phyloP scores from a whole-genome alignment of 1,284 basidiomycete genomes.

The Fomes fomentarius region DNA sequence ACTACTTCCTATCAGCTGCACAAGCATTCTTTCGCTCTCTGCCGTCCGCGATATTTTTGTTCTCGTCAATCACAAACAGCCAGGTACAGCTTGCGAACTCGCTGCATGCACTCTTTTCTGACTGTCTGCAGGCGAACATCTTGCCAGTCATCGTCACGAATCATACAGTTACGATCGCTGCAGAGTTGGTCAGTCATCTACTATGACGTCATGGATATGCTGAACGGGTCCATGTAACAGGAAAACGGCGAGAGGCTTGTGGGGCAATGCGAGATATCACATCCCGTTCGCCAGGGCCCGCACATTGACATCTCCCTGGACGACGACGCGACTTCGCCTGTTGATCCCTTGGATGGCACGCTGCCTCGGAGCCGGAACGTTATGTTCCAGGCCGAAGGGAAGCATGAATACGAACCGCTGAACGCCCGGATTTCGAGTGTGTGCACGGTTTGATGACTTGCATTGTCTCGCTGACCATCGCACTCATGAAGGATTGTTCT shows the following conservation, averaged over 20 bases:
- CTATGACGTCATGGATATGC: too few relatives aligned
- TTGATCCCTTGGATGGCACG: slow-evolving; percentile 56
- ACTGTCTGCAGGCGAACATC: slow-evolving; percentile 62
- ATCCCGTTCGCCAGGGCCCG: slow-evolving; percentile 62
- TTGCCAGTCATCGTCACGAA: slow-evolving; percentile 94
- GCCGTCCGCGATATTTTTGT: slow-evolving; percentile 94
- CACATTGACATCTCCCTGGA: slow-evolving; percentile 35
- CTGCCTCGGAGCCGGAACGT: slow-evolving; percentile 58
- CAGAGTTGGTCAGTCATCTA: slow-evolving; percentile 79
- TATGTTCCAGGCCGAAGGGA: slow-evolving; percentile 64
- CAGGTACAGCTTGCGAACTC: slow-evolving; percentile 36
- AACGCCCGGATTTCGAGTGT: slow-evolving; percentile 69
- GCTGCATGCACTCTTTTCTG: slow-evolving; percentile 1
- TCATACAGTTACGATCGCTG: slow-evolving; percentile 97
- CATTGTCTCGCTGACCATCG: not conserved
- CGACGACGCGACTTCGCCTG: slow-evolving; percentile 31
- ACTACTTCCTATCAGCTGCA: slow-evolving; percentile 88
- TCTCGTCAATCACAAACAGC: slow-evolving; percentile 89
- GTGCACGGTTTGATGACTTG: slow-evolving; percentile 25
- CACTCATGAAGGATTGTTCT: slow-evolving; percentile 68
- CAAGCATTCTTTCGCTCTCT: slow-evolving; percentile 87
- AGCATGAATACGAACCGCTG: slow-evolving; percentile 59
- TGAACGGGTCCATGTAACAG: slow-evolving; percentile 30
- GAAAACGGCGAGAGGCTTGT: slow-evolving; percentile 81
- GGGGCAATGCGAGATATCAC: slow-evolving; percentile 97